phyloP scores from a whole-genome alignment of 805 yeast species.

The Cyberlindnera galapagoensis region DNA sequence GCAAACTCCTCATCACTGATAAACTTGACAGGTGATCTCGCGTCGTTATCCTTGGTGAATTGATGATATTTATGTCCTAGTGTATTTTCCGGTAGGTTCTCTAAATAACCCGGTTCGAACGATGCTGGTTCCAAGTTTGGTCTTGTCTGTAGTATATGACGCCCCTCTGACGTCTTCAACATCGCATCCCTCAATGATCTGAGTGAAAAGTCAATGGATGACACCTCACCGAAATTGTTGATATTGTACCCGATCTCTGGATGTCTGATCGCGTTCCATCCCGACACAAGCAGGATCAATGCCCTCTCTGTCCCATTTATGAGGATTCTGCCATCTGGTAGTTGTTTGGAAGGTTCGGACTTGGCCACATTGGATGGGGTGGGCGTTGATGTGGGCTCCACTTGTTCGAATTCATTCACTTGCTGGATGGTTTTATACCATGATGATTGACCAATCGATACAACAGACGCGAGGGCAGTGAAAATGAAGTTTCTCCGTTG shows the following conservation, averaged over 20 bases:
- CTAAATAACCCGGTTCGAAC: conserved; percentile 55
- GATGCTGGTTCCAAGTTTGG: conserved; percentile 79
- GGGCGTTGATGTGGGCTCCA: too few species aligned
- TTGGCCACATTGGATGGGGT: conserved; percentile 1
- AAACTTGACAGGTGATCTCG: conserved; percentile 80
- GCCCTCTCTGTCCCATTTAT: conserved; percentile 55
- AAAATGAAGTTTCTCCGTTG: conserved; percentile 9
- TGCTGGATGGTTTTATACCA: conserved; percentile 40
- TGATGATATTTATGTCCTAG: conserved; percentile 76
- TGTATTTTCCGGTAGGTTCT: conserved; percentile 56
- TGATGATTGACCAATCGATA: conserved; percentile 14
- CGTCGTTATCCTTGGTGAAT: conserved; percentile 92
- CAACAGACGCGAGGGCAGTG: conserved; percentile 16
- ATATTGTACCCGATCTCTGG: conserved; percentile 73
- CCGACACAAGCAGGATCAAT: conserved; percentile 63
- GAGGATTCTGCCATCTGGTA: conserved; percentile 77
- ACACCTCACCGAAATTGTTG: conserved; percentile 84
- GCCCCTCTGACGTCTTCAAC: conserved; percentile 70
- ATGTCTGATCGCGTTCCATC: conserved; percentile 68
- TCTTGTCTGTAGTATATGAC: conserved; percentile 68
- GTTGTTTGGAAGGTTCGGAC: conserved; percentile 20
- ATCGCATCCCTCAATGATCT: conserved; percentile 57
- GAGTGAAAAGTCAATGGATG: conserved; percentile 69
- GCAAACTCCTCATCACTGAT: conserved; percentile 89
- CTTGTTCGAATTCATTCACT: conserved; percentile 60